Conservation (phyloP, 163 green algal genomes). For the Chloroidium sp. region DNA sequence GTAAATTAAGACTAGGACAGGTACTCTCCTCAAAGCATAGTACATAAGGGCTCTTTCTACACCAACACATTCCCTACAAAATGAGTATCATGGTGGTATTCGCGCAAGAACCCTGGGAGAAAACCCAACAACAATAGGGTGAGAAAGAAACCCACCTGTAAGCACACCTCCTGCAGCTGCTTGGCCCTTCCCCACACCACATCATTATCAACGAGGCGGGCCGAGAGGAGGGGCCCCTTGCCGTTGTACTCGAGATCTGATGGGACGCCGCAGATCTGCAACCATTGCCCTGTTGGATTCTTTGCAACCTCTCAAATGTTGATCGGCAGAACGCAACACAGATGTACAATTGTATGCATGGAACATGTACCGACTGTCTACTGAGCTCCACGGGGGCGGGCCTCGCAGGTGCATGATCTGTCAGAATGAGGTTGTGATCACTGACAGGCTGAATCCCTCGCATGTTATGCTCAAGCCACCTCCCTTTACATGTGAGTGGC, state of each 20-base stretch:
- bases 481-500: no score
- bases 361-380: not conserved
- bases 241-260: conserved; percentile 12
- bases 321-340: not conserved
- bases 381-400: not conserved
- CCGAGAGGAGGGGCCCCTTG: conserved; percentile 37
- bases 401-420: no score
- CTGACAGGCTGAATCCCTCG: no score
- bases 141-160: conserved; percentile 9
- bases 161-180: conserved; percentile 32
- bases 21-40: no score
- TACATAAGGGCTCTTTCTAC: no score
- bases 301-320: not conserved
- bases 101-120: not conserved
- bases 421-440: no score
- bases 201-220: conserved; percentile 27
- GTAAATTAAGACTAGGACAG: not conserved
- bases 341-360: not conserved
- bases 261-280: conserved; percentile 22
- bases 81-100: not conserved
- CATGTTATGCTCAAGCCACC: no score
- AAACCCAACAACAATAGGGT: not conserved
- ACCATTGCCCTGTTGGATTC: not conserved
- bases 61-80: no score
- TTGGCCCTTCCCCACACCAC: conserved; percentile 32